Evolutionary conservation across 176 grass and related monocot genomes (phyloP), one percentile per base, ranked within the genome.

Genomic region (Triticum timopheevii): DNA sequence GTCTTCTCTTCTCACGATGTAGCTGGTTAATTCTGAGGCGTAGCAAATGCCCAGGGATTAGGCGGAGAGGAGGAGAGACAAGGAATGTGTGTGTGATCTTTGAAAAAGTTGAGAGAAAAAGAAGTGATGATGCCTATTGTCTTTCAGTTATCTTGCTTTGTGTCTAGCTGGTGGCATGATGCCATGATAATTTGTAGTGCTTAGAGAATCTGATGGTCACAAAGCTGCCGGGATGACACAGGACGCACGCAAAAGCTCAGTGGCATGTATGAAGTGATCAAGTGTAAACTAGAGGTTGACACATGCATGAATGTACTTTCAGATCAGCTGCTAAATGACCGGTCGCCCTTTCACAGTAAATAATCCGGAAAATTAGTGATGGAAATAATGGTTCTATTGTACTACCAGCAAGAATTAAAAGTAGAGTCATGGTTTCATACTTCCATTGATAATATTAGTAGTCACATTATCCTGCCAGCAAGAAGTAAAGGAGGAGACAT

Each of bases 31-130:
- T 34, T 82, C 82, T 73, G 38, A 33, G 70, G 52, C 71, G 39
- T 63, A 71, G 28, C 28, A 30, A 17, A 44, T 85, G 82, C 63
- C 42, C 62, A n/a, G 44, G 83, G 83, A 68, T 68, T 91, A 64
- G 83, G 52, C 61, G 66, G 66, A 73, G 38, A 83, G 65, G 80
- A 42, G 15, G 77, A 86, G 72, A 78, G 52, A 78, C 24, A 73
- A 78, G 78, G 64, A 78, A 86, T 92, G 68, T 82, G 69, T 82
- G 75, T 77, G 82, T 93, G 87, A 91, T 78, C 78, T 88, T 83
- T 84, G 52, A 11, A 64, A 39, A 69, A 86, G 15, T 61, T 23
- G 11, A 82, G 40, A 78, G 40, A 52, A 82, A 81, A 9, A 81
- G 81, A 58, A 45, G 84, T 65, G 70, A 85, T 88, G 82, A 85